Evolutionary conservation across 208 protist species (phyloP).

Genomic region (Acanthamoeba sp.): DNA sequence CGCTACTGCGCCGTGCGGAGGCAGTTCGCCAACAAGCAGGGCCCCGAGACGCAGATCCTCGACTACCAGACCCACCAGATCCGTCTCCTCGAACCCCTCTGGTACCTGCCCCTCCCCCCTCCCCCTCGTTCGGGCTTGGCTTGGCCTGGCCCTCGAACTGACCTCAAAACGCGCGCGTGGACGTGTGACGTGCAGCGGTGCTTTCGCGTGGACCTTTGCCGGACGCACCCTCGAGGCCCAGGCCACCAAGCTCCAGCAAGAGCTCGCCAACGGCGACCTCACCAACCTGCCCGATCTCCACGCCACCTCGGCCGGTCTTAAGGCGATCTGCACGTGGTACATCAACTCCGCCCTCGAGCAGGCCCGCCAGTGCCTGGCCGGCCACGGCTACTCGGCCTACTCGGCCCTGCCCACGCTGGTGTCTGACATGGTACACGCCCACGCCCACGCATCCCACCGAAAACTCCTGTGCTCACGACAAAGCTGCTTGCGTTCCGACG

Average conservation of each 20-base stretch:
- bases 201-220: slow-evolving; percentile 34
- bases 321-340: slow-evolving; percentile 72
- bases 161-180: background rate
- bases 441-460: too few relatives aligned
- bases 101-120: background rate
- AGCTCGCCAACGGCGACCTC: slow-evolving; percentile 62
- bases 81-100: slow-evolving; percentile 51
- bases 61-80: slow-evolving; percentile 80
- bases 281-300: slow-evolving; percentile 45
- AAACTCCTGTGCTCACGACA: too few relatives aligned
- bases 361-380: slow-evolving; percentile 45
- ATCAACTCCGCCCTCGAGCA: slow-evolving; percentile 28
- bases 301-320: slow-evolving; percentile 67
- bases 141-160: background rate
- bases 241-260: slow-evolving; percentile 29
- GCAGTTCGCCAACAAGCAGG: slow-evolving; percentile 72
- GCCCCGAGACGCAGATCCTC: slow-evolving; percentile 65
- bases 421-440: slow-evolving; percentile 16
- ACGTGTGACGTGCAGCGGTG: background rate
- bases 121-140: background rate
- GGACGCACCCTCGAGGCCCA: background rate
- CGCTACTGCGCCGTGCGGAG: slow-evolving; percentile 82
- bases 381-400: slow-evolving; percentile 71
- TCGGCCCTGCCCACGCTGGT: slow-evolving; percentile 51
- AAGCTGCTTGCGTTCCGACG: too few relatives aligned